phyloP scores from a whole-genome alignment of 1,284 basidiomycete genomes.

The Marasmius sp. region DNA sequence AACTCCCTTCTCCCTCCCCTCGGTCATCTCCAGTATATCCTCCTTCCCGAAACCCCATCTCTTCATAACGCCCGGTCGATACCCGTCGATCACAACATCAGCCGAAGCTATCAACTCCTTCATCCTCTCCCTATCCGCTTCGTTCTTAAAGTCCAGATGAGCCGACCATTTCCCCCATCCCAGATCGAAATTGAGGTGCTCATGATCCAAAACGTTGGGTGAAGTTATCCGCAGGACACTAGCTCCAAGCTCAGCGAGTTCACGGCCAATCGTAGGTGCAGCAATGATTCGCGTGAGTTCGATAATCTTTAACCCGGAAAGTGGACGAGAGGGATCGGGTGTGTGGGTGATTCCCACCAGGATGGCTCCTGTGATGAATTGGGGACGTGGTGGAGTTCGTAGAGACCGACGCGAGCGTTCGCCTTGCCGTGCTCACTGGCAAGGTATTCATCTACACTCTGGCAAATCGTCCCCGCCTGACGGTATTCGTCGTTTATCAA shows the following conservation, averaged over 20 bases:
- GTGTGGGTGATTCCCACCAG: conserved; percentile 19
- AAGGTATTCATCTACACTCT: conserved; percentile 9
- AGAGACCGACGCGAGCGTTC: conserved; percentile 21
- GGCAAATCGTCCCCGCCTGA: conserved; percentile 13
- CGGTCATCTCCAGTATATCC: conserved; percentile 21
- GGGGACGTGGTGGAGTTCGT: conserved; percentile 22
- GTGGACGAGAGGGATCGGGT: conserved; percentile 15
- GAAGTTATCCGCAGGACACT: conserved; percentile 26
- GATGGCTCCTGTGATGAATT: conserved; percentile 15
- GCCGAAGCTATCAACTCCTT: conserved; percentile 21
- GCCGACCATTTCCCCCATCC: conserved; percentile 29
- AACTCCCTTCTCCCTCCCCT: conserved; percentile 20
- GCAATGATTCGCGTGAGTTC: conserved; percentile 30
- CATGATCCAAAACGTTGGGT: conserved; percentile 24
- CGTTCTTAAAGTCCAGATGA: conserved; percentile 24
- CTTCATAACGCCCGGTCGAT: conserved; percentile 26
- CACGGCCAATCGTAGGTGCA: conserved; percentile 22
- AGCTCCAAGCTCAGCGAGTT: conserved; percentile 28
- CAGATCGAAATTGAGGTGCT: conserved; percentile 21
- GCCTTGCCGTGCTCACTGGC: conserved; percentile 9
- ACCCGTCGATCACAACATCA: conserved; percentile 29
- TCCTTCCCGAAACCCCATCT: conserved; percentile 30
- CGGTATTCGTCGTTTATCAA: conserved; percentile 6
- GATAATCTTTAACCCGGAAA: conserved; percentile 26
- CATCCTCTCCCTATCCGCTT: conserved; percentile 18